Percentiles rank a stretch among this genome's conserved stretches.
Evolutionary conservation across 306 rosid genomes (phyloP).

Genomic region (Betula pendula): DNA sequence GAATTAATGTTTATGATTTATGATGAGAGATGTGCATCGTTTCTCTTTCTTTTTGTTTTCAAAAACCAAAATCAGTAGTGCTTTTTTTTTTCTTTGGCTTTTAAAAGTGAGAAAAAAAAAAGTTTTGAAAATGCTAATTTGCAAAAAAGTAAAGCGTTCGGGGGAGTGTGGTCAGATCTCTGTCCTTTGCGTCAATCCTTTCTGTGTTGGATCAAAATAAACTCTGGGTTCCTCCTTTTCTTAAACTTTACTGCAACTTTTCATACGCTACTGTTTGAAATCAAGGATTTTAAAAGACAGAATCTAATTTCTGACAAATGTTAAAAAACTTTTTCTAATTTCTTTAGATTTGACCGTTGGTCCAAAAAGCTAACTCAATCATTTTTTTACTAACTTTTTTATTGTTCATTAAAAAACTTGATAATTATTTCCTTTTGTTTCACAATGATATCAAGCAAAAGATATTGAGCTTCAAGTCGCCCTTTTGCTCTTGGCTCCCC

Average conservation of each 20-base stretch:
- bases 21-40: too few relatives aligned
- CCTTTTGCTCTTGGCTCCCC: background rate
- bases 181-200: background rate
- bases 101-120: background rate
- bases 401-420: background rate
- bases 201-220: background rate
- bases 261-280: background rate
- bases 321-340: background rate
- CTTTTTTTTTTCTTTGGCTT: background rate
- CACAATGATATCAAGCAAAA: background rate
- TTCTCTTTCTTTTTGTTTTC: too few relatives aligned
- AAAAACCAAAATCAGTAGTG: background rate
- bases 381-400: conserved; percentile 5
- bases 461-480: background rate
- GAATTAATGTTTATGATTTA: too few relatives aligned
- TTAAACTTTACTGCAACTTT: background rate
- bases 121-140: background rate
- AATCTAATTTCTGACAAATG: conserved; percentile 9
- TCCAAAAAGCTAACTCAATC: conserved; percentile 38
- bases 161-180: background rate
- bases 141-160: background rate
- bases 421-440: background rate
- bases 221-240: background rate
- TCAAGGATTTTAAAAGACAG: background rate
- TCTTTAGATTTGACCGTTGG: conserved; percentile 28